Conservation (phyloP, 331 rosid species). For the Malus hybrid region DNA sequence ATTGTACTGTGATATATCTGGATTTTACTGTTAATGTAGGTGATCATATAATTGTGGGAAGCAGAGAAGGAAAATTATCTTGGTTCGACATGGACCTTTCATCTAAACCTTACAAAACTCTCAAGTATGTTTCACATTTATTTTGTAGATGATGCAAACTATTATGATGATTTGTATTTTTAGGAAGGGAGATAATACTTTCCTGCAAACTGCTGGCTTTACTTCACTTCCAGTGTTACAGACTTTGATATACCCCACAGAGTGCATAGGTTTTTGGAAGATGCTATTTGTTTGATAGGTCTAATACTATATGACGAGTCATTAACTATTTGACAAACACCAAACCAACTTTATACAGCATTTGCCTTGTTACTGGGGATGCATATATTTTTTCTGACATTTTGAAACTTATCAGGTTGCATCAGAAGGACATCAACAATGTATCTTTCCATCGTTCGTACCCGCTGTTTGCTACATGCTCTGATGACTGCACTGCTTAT, state of each 20-base stretch:
- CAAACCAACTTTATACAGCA: neutral
- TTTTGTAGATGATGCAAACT: too few relatives aligned
- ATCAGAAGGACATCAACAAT: conserved; percentile 75
- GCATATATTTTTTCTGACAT: conserved; percentile 1
- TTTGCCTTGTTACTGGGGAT: neutral
- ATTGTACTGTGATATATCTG: conserved; percentile 4
- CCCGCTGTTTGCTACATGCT: conserved; percentile 87
- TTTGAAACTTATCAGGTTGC: conserved; percentile 58
- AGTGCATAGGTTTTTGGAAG: neutral
- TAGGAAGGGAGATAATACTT: too few relatives aligned
- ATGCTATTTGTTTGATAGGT: neutral
- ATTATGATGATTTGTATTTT: too few relatives aligned
- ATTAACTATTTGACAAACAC: neutral
- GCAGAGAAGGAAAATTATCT: conserved; percentile 93
- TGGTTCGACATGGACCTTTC: conserved; percentile 99
- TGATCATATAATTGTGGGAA: conserved; percentile 91
- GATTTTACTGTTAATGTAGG: conserved; percentile 40
- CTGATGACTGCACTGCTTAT: conserved; percentile 81
- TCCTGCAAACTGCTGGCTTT: neutral
- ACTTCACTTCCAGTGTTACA: neutral
- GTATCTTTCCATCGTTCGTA: conserved; percentile 71
- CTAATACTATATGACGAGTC: neutral
- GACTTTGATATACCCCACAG: neutral
- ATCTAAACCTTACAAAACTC: conserved; percentile 66
- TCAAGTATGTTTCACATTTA: conserved; percentile 33